Evolutionary conservation across 1,139 yeast genomes (phyloP).

Genomic region (Scheffersomyces stambukii): DNA sequence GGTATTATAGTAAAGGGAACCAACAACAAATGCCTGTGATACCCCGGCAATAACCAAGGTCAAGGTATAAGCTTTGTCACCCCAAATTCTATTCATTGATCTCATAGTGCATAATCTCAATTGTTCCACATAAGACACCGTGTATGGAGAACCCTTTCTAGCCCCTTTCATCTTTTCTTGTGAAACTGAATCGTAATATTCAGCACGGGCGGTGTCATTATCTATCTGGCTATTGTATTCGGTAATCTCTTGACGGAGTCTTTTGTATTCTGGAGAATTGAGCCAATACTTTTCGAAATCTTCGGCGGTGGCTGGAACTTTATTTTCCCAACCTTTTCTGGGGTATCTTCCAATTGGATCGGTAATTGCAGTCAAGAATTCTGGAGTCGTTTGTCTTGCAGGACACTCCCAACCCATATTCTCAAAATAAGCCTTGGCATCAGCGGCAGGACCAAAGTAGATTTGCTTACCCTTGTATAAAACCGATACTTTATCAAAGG

Average conservation of each 20-base stretch:
- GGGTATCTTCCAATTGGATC: constrained; percentile 48
- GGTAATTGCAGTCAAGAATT: constrained; percentile 66
- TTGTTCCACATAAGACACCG: constrained; percentile 44
- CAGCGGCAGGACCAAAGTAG: constrained; percentile 51
- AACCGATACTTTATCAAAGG: constrained; percentile 63
- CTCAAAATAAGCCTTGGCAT: constrained; percentile 53
- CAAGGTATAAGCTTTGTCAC: constrained; percentile 47
- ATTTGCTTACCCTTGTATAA: constrained; percentile 57
- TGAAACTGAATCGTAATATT: constrained; percentile 30
- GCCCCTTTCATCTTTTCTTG: constrained; percentile 41
- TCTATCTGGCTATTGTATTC: constrained; percentile 32
- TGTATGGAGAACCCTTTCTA: constrained; percentile 40
- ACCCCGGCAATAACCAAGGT: constrained; percentile 44
- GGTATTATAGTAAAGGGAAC: constrained; percentile 47
- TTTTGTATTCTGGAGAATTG: constrained; percentile 44
- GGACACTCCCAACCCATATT: constrained; percentile 62
- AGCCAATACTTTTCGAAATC: constrained; percentile 58
- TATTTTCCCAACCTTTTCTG: constrained; percentile 44
- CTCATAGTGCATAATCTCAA: constrained; percentile 43
- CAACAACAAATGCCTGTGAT: constrained; percentile 48
- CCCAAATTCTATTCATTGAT: constrained; percentile 47
- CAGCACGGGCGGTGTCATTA: constrained; percentile 32
- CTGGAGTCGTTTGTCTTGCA: constrained; percentile 60
- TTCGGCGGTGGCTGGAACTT: constrained; percentile 53
- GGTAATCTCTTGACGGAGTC: constrained; percentile 35